These are phyloP conservation scores for Yarrowia divulgata DNA, from an alignment of 805 yeast genomes.

Conservation along the genomic window DNA sequence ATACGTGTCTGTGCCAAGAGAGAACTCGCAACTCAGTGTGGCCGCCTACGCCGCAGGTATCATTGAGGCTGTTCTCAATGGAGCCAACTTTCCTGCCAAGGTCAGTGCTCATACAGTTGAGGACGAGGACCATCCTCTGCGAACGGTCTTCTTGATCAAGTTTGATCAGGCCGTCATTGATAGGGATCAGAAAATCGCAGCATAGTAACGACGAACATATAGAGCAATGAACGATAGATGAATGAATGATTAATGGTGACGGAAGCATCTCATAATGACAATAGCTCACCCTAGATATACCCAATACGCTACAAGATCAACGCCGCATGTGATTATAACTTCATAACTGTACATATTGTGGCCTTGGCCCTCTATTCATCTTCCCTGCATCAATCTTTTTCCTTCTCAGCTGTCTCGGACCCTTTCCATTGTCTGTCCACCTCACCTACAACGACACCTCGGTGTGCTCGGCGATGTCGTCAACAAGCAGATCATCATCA, in stretches of 20 bases:
- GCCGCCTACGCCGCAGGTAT: slow-evolving; percentile 86
- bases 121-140: slow-evolving; percentile 60
- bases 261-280: too few species aligned
- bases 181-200: slow-evolving; percentile 40
- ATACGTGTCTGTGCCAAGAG: slow-evolving; percentile 79
- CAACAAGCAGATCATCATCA: slow-evolving; percentile 46
- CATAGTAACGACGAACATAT: slow-evolving; percentile 12
- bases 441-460: slow-evolving; percentile 31
- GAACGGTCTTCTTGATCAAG: slow-evolving; percentile 79
- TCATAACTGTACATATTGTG: slow-evolving; percentile 21
- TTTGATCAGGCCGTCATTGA: slow-evolving; percentile 56
- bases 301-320: not conserved
- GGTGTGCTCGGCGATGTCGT: slow-evolving; percentile 40
- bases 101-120: slow-evolving; percentile 87
- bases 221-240: not conserved
- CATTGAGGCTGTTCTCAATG: slow-evolving; percentile 80
- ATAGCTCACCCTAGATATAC: too few species aligned
- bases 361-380: not conserved
- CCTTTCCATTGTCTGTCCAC: not conserved
- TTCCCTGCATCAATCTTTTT: not conserved
- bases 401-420: not conserved
- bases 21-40: slow-evolving; percentile 77
- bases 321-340: not conserved
- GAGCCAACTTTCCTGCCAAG: slow-evolving; percentile 71
- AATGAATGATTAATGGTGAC: not conserved